Evolutionary conservation across 140 eudicot genomes (phyloP), one percentile per base, ranked within the genome.

Genomic region (Flaveria floridana): DNA sequence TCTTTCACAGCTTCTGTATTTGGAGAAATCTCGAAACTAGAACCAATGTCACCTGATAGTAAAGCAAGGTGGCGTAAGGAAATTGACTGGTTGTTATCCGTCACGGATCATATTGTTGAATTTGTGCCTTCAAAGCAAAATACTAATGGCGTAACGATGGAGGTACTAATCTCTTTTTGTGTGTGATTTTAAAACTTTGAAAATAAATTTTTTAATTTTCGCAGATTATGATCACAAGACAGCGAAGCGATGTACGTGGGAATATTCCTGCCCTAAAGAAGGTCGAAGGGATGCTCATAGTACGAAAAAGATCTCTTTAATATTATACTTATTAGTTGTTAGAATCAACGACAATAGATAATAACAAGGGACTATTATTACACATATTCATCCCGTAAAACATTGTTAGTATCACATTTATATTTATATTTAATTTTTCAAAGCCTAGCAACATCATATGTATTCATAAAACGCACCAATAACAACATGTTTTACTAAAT

Each of bases 251-350:
- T 69, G 88, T 90, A 16, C 86, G 28, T 65, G 79, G 82, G 79
- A 87, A 87, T 79, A 86, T 90, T 76, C 96, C 96, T 3, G 89
- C 91, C 20, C 83, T 90, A 61, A 87, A 87, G 74, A 90, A 87
- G 87, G 89, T 90, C 19, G 96, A 90, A 2, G 87, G 81, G 3
- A 90, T 90, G 96, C 91, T 90, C 78, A 80, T 87, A 77, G 96
- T 90, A 81, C 78, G 89, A 76, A 30, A 26, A 66, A 19, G 20
- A 7, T 3, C 12, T 25, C 0, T 13, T n/a, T 37, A 44, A 10
- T 11, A 65, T 65, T 65, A 6, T 18, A 7, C 25, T 6, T 23
- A 1, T 23, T 23, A 23, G 25, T 23, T 23, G 61, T n/a, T n/a
- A 55, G 61, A 55, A 18, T 55, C 5, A n/a, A 16, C 61, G 18